Base-by-base conservation (phyloP, 2,329 filamentous ascomycete species). In the Fusarium xylarioides region DNA sequence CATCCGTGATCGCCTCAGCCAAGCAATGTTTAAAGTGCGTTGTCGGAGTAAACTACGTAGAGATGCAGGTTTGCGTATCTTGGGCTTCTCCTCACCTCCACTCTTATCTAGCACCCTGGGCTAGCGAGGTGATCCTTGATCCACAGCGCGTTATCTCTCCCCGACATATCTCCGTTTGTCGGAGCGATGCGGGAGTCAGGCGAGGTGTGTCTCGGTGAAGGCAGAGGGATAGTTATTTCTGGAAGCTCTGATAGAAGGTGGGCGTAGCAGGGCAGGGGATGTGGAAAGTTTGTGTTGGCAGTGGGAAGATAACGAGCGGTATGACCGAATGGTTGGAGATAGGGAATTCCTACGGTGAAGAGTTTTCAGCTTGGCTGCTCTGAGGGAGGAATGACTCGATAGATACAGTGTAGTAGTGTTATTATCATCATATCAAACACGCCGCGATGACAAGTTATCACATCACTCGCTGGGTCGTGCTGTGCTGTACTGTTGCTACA, bases 221-320 rank as follows among this genome's bases (percentile, higher is more conserved):
- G 30, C 8, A 49, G 43, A 58, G n/a, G 49, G 19, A 28, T 47
- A 4, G 19, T 49, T 69, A 63, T 58, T 69, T 69, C 66, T 69
- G 59, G 66, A 69, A 69, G 66, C 16, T 52, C 50, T 69, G 35
- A 69, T 70, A 58, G 66, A 70, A 68, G 66, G 56, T 64, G 47
- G 63, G 47, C 11, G 47, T 15, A 43, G 15, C 42, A 47, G 26
- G 19, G 44, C 44, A 28, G 34, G 50, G 50, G 23, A 32, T 23
- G 21, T 42, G 43, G 44, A 37, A 23, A 40, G 50, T 54, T 30
- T 54, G 28, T n/a, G 28, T 40, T n/a, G 34, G 38, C n/a, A 43
- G 14, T 34, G 34, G 5, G 58, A 28, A 46, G 47, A 63, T 59
- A 60, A 63, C 34, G 34, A 58, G 43, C 42, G 55, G 56, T 59